A percentile compares a stretch with the other conserved stretches of the same genome.
Evolutionary conservation across 1,284 basidiomycete genomes (phyloP).

Genomic region (Erythrobasidium hasegawianum): DNA sequence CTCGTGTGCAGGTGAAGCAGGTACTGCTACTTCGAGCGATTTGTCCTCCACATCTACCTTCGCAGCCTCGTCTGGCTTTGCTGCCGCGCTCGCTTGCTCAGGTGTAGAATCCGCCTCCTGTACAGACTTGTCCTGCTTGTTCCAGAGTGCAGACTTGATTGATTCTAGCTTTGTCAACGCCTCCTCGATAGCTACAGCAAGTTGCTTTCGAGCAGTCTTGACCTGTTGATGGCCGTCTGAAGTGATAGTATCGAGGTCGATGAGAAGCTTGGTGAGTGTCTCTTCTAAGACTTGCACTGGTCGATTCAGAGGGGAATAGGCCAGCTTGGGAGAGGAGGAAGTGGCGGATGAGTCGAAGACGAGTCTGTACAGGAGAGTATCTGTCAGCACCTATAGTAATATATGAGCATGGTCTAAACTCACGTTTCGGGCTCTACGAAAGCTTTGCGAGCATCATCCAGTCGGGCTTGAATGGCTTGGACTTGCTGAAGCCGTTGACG

Average conservation of each 20-base stretch:
- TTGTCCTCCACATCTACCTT: too few species aligned
- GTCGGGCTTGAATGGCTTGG: constrained; percentile 4
- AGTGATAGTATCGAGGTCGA: constrained; percentile 18
- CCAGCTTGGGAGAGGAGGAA: constrained; percentile 3
- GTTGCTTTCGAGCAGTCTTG: constrained; percentile 10
- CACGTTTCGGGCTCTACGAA: constrained; percentile 27
- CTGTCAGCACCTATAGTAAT: not conserved
- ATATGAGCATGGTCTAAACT: not conserved
- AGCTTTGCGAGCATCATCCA: not conserved
- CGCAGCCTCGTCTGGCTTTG: too few species aligned
- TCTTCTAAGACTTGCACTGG: constrained; percentile 29
- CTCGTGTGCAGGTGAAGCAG: too few species aligned
- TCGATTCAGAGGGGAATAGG: constrained; percentile 15
- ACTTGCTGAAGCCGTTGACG: constrained; percentile 8
- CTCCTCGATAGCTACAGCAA: constrained; percentile 13
- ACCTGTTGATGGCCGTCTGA: constrained; percentile 12
- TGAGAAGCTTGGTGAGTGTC: constrained; percentile 18
- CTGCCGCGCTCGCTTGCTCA: too few species aligned
- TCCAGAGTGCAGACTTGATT: constrained; percentile 13
- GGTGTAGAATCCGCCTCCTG: too few species aligned
- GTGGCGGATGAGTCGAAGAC: constrained; percentile 15
- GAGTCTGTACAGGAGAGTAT: constrained; percentile 13
- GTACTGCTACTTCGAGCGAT: too few species aligned
- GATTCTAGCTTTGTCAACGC: constrained; percentile 20
- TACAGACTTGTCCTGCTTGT: not conserved